These are phyloP conservation scores for Diversispora eburnea DNA, from an alignment of 192 early-diverging fungal species.

Conservation along the genomic window DNA sequence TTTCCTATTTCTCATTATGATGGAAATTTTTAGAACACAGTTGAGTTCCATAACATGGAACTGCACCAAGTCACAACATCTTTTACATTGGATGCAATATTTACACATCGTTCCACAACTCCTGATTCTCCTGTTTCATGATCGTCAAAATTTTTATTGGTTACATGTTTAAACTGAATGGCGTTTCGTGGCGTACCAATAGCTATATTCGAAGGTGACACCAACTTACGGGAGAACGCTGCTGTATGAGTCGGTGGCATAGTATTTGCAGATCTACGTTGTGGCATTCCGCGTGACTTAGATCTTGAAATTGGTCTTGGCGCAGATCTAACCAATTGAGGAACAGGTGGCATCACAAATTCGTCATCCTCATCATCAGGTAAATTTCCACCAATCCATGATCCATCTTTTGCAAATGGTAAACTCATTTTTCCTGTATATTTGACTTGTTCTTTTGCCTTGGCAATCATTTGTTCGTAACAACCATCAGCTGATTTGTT, in stretches of 20 bases:
- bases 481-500: background rate
- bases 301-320: background rate
- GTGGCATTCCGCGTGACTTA: background rate
- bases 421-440: slow-evolving; percentile 4
- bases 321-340: background rate
- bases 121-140: slow-evolving; percentile 8
- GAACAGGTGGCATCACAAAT: slow-evolving; percentile 7
- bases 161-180: background rate
- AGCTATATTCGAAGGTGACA: background rate
- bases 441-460: slow-evolving; percentile 26
- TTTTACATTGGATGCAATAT: slow-evolving; percentile 22
- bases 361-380: slow-evolving; percentile 1
- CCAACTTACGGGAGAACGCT: background rate
- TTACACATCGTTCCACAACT: slow-evolving; percentile 12
- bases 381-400: background rate
- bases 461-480: slow-evolving; percentile 22
- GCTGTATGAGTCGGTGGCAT: background rate
- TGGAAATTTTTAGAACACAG: slow-evolving; percentile 19
- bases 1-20: background rate
- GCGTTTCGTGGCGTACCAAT: background rate
- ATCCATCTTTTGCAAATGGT: slow-evolving; percentile 15
- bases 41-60: slow-evolving; percentile 27
- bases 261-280: background rate
- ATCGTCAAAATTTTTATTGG: background rate
- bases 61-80: slow-evolving; percentile 28